These are phyloP conservation scores for Chytriomyces sp. DNA, from an alignment of 192 early-diverging fungal genomes.

Conservation along the genomic window DNA sequence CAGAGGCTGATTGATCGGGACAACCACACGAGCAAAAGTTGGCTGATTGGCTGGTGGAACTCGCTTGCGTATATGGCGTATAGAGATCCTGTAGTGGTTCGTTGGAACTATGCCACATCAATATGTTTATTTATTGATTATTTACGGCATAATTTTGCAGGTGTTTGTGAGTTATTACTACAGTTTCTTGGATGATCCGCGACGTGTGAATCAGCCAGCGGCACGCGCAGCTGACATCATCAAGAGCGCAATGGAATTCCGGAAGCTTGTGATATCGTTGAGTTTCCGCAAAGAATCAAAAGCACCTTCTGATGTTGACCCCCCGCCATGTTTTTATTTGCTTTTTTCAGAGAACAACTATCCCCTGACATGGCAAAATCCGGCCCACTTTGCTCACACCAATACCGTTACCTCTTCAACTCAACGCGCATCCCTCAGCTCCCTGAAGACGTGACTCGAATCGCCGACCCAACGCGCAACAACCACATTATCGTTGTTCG, in stretches of 20 bases:
- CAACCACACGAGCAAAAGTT: constrained; percentile 77
- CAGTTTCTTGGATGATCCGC: constrained; percentile 84
- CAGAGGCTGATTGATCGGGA: constrained; percentile 77
- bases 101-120: constrained; percentile 79
- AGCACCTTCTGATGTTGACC: background rate
- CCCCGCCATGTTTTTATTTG: background rate
- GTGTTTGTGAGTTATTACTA: background rate
- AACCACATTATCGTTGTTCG: constrained; percentile 83
- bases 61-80: constrained; percentile 77
- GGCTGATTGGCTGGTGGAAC: constrained; percentile 98
- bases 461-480: constrained; percentile 72
- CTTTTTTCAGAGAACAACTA: constrained; percentile 61
- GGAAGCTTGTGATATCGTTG: constrained; percentile 73
- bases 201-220: constrained; percentile 70
- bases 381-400: constrained; percentile 83
- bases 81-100: constrained; percentile 92
- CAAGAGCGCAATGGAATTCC: constrained; percentile 86
- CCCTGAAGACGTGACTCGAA: constrained; percentile 78
- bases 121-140: background rate
- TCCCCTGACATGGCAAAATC: constrained; percentile 81
- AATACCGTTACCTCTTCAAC: constrained; percentile 93
- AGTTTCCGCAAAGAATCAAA: background rate
- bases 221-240: constrained; percentile 87
- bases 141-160: background rate
- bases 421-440: constrained; percentile 87